These are phyloP conservation scores for Candida pini DNA, from an alignment of 805 yeast species.

Conservation along the genomic window DNA sequence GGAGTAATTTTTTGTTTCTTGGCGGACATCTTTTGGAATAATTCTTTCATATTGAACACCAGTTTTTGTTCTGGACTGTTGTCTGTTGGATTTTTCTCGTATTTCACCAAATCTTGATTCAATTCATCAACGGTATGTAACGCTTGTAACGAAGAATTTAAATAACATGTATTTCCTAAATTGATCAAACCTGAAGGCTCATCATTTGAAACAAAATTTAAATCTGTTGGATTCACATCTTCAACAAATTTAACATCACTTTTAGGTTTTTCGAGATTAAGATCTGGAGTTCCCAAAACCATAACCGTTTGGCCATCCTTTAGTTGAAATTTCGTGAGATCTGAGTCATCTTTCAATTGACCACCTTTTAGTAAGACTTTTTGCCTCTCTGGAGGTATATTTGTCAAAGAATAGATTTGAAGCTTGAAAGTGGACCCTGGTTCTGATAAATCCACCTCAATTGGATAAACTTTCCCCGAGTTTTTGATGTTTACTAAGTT, in stretches of 20 bases:
- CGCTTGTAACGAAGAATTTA: conserved; percentile 65
- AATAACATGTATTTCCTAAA: conserved; percentile 73
- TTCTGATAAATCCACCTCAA: conserved; percentile 47
- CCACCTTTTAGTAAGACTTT: conserved; percentile 88
- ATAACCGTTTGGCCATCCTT: conserved; percentile 66
- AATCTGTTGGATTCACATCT: conserved; percentile 39
- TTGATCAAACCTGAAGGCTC: conserved; percentile 66
- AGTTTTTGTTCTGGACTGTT: conserved; percentile 23
- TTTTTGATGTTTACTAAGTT: conserved; percentile 49
- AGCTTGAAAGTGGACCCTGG: conserved; percentile 61
- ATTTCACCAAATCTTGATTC: conserved; percentile 24
- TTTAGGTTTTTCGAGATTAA: conserved; percentile 40
- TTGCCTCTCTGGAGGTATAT: conserved; percentile 85
- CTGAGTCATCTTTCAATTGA: conserved; percentile 65
- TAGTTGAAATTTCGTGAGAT: conserved; percentile 45
- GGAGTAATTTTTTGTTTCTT: conserved; percentile 56
- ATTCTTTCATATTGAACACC: conserved; percentile 31
- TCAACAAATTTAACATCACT: conserved; percentile 58
- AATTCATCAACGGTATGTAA: conserved; percentile 42
- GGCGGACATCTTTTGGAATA: conserved; percentile 39
- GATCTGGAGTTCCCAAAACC: conserved; percentile 87
- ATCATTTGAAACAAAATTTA: conserved; percentile 16
- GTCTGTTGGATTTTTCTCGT: conserved; percentile 12
- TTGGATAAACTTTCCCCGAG: conserved; percentile 60
- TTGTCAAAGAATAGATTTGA: conserved; percentile 66